Evolutionary conservation across 257 asterid species (phyloP), one percentile per base, ranked within the genome.

Genomic region (Ophiorrhiza pumila): DNA sequence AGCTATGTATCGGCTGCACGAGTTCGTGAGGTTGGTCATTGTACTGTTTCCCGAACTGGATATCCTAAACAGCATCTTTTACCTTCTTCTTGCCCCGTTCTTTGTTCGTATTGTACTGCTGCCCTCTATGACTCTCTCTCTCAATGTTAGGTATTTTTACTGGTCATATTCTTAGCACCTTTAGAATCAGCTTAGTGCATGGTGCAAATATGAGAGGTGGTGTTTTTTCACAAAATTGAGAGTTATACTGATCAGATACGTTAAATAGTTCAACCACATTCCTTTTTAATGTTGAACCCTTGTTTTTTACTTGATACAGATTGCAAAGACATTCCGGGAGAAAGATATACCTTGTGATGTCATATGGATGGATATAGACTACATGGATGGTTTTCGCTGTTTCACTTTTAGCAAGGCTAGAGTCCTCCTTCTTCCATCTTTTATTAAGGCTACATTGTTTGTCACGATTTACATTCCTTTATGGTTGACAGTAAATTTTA

Each of bases 341-440:
- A 94, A 94, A 83, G 71, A 77, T 58, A 91, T 94, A 79, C 99
- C 99, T 76, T 94, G 98, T 86, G 99, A 91, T 83, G 97, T 91
- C 85, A 85, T 94, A 72, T 94, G 99, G 99, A 94, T 94, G 96
- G 99, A 94, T 86, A 94, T 94, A 49, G 99, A 94, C 83, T 94
- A 94, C 84, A 94, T 94, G 99, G 91, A 94, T 71, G 95, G 91
- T 80, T 94, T 94, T 73, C 97, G 98, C 63, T 94, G 98, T 81
- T 91, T 94, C 82, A 94, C 98, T 65, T 94, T 94, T 71, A 90
- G 88, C 79, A 65, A 91, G 97, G 97, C 83, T 84, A 63, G n/a
- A n/a, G 78, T 75, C 39, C 47, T 50, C 57, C 67, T 71, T 29
- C 61, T 71, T 57, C 57, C 5, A 11, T 2, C 46, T 50, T 68